Percentiles rank a stretch among this genome's conserved stretches.
Evolutionary conservation across 495 filamentous ascomycete species (phyloP).

Genomic region (Tuber melanosporum): DNA sequence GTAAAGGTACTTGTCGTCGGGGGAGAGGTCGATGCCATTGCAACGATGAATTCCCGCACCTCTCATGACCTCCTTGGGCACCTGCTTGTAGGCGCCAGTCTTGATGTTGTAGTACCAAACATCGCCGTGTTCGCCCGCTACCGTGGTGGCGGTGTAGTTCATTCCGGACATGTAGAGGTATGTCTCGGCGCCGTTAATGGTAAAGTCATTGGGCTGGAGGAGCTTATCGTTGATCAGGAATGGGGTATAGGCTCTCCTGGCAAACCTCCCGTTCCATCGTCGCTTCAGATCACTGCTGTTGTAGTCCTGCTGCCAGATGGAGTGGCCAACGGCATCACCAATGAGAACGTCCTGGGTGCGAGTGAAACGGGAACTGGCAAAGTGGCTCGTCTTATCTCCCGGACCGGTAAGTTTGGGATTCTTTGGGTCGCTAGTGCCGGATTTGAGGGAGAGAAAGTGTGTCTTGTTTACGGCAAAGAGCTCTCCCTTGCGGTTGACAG

Average conservation of each 20-base stretch:
- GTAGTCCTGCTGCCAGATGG: constrained; percentile 12
- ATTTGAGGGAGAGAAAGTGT: constrained; percentile 14
- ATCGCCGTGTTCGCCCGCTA: constrained; percentile 15
- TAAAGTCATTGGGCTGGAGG: constrained; percentile 29
- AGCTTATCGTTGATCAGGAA: constrained; percentile 11
- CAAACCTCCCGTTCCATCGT: background rate
- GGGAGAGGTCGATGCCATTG: constrained; percentile 26
- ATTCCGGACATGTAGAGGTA: constrained; percentile 28
- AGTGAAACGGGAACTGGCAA: constrained; percentile 22
- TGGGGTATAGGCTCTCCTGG: constrained; percentile 3
- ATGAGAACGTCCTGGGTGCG: constrained; percentile 9
- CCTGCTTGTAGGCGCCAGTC: constrained; percentile 1
- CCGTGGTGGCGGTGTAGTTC: constrained; percentile 15
- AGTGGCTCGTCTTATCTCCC: background rate
- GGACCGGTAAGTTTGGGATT: constrained; percentile 9
- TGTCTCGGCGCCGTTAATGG: constrained; percentile 12
- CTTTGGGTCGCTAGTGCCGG: background rate
- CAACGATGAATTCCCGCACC: constrained; percentile 14
- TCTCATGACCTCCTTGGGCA: constrained; percentile 11
- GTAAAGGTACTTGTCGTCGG: constrained; percentile 25
- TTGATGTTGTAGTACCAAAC: constrained; percentile 10
- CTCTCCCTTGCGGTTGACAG: constrained; percentile 17
- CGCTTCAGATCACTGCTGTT: background rate
- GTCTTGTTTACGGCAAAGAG: constrained; percentile 28
- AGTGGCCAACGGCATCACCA: constrained; percentile 15